Percentiles rank a stretch among this genome's conserved stretches.
Conservation (phyloP, 2,329 filamentous ascomycete genomes). For the Lasiodiplodia theobromae region DNA sequence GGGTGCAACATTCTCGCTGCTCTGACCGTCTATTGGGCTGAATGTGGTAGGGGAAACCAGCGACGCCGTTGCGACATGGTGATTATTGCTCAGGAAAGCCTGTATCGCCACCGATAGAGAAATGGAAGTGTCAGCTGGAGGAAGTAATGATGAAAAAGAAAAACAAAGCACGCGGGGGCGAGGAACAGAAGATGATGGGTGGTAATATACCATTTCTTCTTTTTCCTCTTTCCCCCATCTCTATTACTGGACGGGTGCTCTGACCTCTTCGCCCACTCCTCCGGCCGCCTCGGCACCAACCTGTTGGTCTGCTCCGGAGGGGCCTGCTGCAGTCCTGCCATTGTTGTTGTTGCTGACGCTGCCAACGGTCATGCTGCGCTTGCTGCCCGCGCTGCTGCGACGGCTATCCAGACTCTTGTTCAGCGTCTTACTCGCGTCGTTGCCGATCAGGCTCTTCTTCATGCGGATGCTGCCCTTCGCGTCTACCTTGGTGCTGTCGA, state of each 20-base stretch:
- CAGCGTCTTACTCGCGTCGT: conserved; percentile 58
- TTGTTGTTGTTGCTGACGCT: conserved; percentile 34
- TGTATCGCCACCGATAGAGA: neutral
- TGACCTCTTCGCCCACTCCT: conserved; percentile 25
- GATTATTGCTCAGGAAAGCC: neutral
- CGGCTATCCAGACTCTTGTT: conserved; percentile 91
- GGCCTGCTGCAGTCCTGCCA: conserved; percentile 37
- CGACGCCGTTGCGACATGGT: neutral
- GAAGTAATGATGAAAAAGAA: neutral
- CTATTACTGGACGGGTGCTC: conserved; percentile 17
- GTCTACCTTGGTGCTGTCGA: conserved; percentile 85
- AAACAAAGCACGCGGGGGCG: neutral
- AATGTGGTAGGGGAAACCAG: conserved; percentile 2
- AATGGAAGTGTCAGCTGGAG: neutral
- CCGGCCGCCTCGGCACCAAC: conserved; percentile 38
- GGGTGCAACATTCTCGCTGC: neutral
- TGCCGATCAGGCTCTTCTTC: conserved; percentile 51
- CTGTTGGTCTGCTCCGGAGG: conserved; percentile 33
- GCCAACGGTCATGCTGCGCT: conserved; percentile 66
- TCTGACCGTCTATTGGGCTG: neutral
- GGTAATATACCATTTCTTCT: conserved; percentile 29
- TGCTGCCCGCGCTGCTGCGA: conserved; percentile 85
- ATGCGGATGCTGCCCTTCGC: conserved; percentile 72
- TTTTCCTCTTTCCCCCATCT: conserved; percentile 29
- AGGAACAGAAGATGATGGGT: neutral